Conservation (phyloP, 2,329 filamentous ascomycete species). For the Calonectria hongkongensis region DNA sequence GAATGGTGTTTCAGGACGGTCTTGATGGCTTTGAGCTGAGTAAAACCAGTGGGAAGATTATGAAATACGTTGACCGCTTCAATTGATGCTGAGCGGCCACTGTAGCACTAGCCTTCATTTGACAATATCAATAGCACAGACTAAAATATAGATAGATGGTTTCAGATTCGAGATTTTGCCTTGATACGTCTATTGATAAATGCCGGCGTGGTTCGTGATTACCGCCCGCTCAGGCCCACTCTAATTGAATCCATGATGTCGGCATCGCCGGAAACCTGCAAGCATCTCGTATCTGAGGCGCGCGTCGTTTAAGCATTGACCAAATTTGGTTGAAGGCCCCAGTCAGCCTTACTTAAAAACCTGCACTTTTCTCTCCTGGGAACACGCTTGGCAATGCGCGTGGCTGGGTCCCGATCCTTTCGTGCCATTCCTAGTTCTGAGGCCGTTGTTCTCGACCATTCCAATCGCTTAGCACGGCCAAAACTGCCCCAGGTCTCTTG, state of each 20-base stretch:
- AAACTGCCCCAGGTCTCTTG: too few species aligned
- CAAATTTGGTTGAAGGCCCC: not conserved
- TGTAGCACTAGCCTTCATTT: not conserved
- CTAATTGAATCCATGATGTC: not conserved
- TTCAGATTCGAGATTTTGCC: too few species aligned
- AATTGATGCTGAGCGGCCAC: not conserved
- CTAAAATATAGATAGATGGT: not conserved
- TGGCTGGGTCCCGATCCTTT: too few species aligned
- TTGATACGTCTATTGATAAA: too few species aligned
- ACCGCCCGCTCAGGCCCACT: not conserved
- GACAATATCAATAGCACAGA: not conserved
- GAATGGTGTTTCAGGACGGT: conserved; percentile 60
- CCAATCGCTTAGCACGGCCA: not conserved
- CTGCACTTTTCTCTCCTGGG: not conserved
- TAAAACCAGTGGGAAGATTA: conserved; percentile 52
- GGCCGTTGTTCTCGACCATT: too few species aligned
- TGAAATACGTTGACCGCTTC: conserved; percentile 55
- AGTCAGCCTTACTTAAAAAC: not conserved
- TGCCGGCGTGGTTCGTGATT: too few species aligned
- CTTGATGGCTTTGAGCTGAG: conserved; percentile 55
- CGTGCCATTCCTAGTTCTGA: too few species aligned
- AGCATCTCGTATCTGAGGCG: not conserved
- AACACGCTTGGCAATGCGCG: not conserved
- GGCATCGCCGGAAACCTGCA: not conserved
- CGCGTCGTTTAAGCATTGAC: not conserved